Evolutionary conservation across 2,329 filamentous ascomycete species (phyloP).

Genomic region (Cladophialophora bantiana): DNA sequence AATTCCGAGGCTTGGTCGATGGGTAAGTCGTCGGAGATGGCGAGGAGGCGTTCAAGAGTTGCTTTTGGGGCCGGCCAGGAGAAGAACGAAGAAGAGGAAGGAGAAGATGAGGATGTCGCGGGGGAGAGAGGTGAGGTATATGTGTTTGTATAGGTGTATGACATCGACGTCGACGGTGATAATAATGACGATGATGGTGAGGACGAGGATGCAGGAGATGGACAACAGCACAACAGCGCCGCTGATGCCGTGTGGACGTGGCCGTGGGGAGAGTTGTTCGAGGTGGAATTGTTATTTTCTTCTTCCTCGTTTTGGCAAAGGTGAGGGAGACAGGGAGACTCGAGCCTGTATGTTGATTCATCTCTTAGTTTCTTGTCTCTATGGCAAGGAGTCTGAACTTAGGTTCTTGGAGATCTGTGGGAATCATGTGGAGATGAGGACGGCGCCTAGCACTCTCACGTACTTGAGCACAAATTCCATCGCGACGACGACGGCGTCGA

Average conservation of each 20-base stretch:
- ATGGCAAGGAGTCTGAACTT: neutral
- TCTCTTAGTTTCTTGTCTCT: neutral
- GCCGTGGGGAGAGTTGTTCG: constrained; percentile 40
- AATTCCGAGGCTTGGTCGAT: constrained; percentile 42
- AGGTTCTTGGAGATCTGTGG: neutral
- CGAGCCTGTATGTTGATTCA: constrained; percentile 41
- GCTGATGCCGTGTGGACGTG: constrained; percentile 45
- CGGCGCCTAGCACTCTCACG: constrained; percentile 18
- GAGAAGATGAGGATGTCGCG: neutral
- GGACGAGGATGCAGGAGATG: constrained; percentile 22
- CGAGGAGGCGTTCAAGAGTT: constrained; percentile 22
- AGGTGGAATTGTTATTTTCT: neutral
- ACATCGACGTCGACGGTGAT: neutral
- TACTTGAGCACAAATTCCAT: constrained; percentile 49
- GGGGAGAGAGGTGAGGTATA: neutral
- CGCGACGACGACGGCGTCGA: constrained; percentile 37
- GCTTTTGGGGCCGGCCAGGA: constrained; percentile 19
- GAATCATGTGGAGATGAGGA: neutral
- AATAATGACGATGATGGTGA: constrained; percentile 9
- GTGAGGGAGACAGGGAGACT: constrained; percentile 46
- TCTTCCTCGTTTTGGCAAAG: constrained; percentile 30
- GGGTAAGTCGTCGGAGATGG: constrained; percentile 37
- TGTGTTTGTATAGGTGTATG: neutral
- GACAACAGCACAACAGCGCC: constrained; percentile 39
- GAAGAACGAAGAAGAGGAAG: neutral